A percentile compares a stretch with the other conserved stretches of the same genome.
Evolutionary conservation across 106 monocot species (phyloP).

Genomic region (Xerophyta viscosa): DNA sequence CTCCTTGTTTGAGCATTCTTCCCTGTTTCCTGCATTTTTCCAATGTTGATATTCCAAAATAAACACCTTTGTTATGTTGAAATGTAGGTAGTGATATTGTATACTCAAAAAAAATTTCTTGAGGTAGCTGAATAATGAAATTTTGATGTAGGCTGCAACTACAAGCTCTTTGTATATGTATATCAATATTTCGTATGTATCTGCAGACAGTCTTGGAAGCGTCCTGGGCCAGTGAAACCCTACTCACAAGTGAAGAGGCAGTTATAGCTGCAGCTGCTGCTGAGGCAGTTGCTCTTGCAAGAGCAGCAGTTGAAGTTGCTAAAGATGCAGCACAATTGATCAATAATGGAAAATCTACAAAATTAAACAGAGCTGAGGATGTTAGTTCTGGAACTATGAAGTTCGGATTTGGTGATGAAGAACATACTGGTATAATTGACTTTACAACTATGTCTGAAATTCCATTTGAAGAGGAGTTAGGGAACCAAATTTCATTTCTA

Average conservation of each 20-base stretch:
- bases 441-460: slow-evolving; percentile 10
- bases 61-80: too few species aligned
- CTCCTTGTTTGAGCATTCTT: too few species aligned
- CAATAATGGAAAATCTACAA: slow-evolving; percentile 13
- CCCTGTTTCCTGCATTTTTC: not conserved
- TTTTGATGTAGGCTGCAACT: too few species aligned
- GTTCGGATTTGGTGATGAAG: slow-evolving; percentile 26
- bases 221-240: slow-evolving; percentile 25
- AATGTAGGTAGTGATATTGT: too few species aligned
- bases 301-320: slow-evolving; percentile 78
- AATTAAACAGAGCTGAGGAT: slow-evolving; percentile 19
- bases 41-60: not conserved
- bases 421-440: slow-evolving; percentile 2
- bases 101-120: too few species aligned
- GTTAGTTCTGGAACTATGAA: slow-evolving; percentile 31
- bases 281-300: slow-evolving; percentile 82
- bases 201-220: slow-evolving; percentile 29
- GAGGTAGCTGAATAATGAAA: too few species aligned
- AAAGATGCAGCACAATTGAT: slow-evolving; percentile 67
- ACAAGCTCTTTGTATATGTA: not conserved
- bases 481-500: not conserved
- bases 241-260: slow-evolving; percentile 53
- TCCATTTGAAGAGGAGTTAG: slow-evolving; percentile 3
- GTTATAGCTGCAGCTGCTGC: slow-evolving; percentile 69
- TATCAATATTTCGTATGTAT: not conserved